Evolutionary conservation across 2,329 filamentous ascomycete genomes (phyloP).

Genomic region (Colletotrichum salicis): DNA sequence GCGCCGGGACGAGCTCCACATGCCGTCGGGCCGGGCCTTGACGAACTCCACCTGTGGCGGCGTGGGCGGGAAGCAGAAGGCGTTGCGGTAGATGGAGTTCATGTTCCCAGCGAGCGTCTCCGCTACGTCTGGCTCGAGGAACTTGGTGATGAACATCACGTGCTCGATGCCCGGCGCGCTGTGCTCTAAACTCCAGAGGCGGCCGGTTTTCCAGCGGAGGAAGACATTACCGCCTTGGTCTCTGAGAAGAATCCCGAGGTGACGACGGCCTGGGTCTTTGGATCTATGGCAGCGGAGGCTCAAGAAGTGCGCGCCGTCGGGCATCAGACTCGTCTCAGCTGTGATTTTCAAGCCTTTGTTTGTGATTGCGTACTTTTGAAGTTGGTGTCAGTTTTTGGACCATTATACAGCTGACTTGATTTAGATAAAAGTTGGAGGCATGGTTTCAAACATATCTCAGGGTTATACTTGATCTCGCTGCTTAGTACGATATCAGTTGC

Average conservation of each 20-base stretch:
- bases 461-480: background rate
- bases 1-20: background rate
- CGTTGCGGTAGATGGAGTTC: background rate
- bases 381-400: background rate
- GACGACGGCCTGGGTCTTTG: background rate
- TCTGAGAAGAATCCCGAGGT: background rate
- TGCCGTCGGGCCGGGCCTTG: background rate
- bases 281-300: background rate
- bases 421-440: background rate
- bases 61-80: background rate
- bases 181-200: background rate
- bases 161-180: background rate
- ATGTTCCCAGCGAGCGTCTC: background rate
- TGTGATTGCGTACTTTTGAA: background rate
- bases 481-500: background rate
- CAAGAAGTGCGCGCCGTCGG: background rate
- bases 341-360: slow-evolving; percentile 10
- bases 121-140: background rate
- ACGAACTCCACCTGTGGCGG: background rate
- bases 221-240: slow-evolving; percentile 2
- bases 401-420: background rate
- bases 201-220: background rate
- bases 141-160: background rate
- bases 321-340: background rate
- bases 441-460: background rate